phyloP scores from a whole-genome alignment of 495 filamentous ascomycete species.

The Trichoderma asperelloides region DNA sequence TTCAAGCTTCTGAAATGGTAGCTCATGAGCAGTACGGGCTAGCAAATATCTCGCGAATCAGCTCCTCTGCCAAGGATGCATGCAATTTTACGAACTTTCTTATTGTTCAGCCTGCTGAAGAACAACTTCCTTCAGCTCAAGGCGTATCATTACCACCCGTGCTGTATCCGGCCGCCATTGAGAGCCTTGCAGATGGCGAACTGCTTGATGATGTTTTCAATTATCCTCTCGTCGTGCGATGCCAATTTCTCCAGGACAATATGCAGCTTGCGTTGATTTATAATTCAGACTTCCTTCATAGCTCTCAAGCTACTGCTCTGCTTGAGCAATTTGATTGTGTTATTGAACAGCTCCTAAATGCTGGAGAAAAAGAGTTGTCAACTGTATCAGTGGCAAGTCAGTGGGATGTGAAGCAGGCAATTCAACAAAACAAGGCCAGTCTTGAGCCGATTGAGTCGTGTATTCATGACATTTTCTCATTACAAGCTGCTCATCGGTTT shows the following conservation, averaged over 20 bases:
- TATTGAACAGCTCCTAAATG: conserved; percentile 7
- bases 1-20: conserved; percentile 26
- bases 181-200: neutral
- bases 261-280: conserved; percentile 13
- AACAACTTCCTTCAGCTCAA: neutral
- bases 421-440: neutral
- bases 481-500: conserved; percentile 27
- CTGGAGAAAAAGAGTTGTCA: neutral
- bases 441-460: neutral
- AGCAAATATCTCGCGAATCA: neutral
- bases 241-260: neutral
- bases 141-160: neutral
- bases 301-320: conserved; percentile 14
- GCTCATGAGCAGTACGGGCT: conserved; percentile 16
- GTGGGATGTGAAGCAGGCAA: neutral
- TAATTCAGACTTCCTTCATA: conserved; percentile 12
- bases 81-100: conserved; percentile 27
- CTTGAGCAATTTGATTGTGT: conserved; percentile 14
- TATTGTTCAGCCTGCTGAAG: neutral
- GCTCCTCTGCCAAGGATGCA: conserved; percentile 17
- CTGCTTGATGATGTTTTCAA: neutral
- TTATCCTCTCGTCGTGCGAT: conserved; percentile 5
- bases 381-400: neutral
- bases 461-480: neutral
- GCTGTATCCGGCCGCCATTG: neutral